Percentiles rank a stretch among this genome's conserved stretches.
phyloP scores from a whole-genome alignment of 2,329 filamentous ascomycete species.

The Myriangium duriaei region DNA sequence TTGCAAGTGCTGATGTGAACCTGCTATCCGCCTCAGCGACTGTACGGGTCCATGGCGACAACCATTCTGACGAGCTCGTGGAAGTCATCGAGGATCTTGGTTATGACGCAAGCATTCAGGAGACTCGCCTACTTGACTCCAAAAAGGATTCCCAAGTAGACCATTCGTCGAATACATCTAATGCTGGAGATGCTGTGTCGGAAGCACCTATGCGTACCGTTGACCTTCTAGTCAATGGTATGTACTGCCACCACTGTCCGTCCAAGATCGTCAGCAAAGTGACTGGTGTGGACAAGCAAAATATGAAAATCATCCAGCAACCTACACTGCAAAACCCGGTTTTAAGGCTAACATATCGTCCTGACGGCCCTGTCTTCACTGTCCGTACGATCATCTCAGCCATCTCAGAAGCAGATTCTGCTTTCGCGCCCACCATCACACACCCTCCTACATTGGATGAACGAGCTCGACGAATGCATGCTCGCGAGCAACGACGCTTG shows the following conservation, averaged over 20 bases:
- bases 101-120: conserved; percentile 27
- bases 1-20: conserved; percentile 37
- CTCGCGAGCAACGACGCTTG: conserved; percentile 55
- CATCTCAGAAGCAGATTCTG: conserved; percentile 53
- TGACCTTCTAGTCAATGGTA: conserved; percentile 28
- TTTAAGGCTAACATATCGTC: conserved; percentile 57
- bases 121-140: conserved; percentile 12
- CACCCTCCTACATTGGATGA: conserved; percentile 77
- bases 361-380: conserved; percentile 56
- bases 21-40: conserved; percentile 39
- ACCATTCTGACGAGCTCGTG: conserved; percentile 33
- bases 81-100: conserved; percentile 38
- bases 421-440: conserved; percentile 57
- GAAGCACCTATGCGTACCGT: conserved; percentile 19
- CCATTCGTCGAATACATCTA: background rate
- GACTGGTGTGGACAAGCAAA: conserved; percentile 33
- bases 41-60: conserved; percentile 35
- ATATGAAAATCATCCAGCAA: conserved; percentile 40
- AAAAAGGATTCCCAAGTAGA: background rate
- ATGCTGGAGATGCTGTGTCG: background rate
- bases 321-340: conserved; percentile 52
- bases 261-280: conserved; percentile 42
- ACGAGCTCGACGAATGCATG: conserved; percentile 59
- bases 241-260: conserved; percentile 37
- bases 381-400: conserved; percentile 59